Evolutionary conservation across 2,329 filamentous ascomycete species (phyloP).

Genomic region (Albifimbria verrucaria): DNA sequence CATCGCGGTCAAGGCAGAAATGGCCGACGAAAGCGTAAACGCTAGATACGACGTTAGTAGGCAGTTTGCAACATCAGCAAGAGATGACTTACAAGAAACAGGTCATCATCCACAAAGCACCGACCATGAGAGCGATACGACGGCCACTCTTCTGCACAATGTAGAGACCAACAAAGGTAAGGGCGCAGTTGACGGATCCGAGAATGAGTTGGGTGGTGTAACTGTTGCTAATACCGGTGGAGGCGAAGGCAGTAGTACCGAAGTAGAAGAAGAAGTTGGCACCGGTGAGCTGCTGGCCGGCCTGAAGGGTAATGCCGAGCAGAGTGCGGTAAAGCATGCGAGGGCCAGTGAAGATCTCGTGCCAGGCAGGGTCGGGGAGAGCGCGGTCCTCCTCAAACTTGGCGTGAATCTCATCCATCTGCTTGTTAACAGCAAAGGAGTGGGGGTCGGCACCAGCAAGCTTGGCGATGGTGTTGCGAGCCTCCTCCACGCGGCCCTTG

Average conservation of each 20-base stretch:
- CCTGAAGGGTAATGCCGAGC: slow-evolving; percentile 60
- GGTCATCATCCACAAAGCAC: slow-evolving; percentile 58
- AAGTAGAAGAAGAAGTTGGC: slow-evolving; percentile 69
- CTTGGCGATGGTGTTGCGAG: slow-evolving; percentile 43
- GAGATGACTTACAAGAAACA: slow-evolving; percentile 41
- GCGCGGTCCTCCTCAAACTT: slow-evolving; percentile 45
- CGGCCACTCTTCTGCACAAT: slow-evolving; percentile 64
- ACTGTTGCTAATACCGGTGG: slow-evolving; percentile 61
- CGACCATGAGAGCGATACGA: slow-evolving; percentile 59
- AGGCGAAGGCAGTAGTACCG: slow-evolving; percentile 61
- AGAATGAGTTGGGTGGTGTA: slow-evolving; percentile 68
- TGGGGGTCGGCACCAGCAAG: slow-evolving; percentile 40
- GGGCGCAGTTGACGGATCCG: slow-evolving; percentile 63
- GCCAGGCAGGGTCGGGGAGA: slow-evolving; percentile 44
- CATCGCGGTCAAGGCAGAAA: slow-evolving; percentile 35
- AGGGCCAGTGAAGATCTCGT: slow-evolving; percentile 65
- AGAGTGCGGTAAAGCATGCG: slow-evolving; percentile 63
- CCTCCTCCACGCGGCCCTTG: slow-evolving; percentile 43
- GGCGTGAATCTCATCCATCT: slow-evolving; percentile 49
- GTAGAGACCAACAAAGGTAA: slow-evolving; percentile 63
- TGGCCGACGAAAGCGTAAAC: slow-evolving; percentile 48
- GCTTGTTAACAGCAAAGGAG: slow-evolving; percentile 37
- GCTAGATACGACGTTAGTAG: slow-evolving; percentile 14
- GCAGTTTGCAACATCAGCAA: background rate
- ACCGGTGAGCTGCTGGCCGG: slow-evolving; percentile 66